A percentile compares a stretch with the other conserved stretches of the same genome.
These are phyloP conservation scores for Paramecium tetraurelia DNA, from an alignment of 73 alveolate genomes.

Conservation along the genomic window DNA sequence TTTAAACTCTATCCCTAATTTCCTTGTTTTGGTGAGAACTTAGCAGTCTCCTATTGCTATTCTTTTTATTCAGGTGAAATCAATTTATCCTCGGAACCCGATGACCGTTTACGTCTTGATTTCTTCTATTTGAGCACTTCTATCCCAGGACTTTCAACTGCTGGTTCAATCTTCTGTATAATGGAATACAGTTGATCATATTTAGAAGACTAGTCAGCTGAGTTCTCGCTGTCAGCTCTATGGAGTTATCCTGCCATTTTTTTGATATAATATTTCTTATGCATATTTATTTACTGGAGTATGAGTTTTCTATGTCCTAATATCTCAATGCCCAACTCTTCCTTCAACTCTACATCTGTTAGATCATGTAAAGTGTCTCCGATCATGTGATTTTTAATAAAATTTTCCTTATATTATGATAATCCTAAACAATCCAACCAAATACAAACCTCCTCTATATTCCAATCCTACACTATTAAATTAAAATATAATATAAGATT, in stretches of 20 bases:
- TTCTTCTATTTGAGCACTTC: background rate
- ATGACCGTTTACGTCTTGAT: background rate
- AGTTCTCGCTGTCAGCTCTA: background rate
- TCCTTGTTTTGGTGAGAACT: background rate
- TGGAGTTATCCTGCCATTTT: background rate
- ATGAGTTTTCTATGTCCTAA: slow-evolving; percentile 54
- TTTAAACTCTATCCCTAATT: background rate
- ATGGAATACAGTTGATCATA: background rate
- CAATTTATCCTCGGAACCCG: background rate
- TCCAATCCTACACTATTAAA: slow-evolving; percentile 34
- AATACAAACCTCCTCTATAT: slow-evolving; percentile 21
- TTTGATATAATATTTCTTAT: slow-evolving; percentile 47
- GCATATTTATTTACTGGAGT: slow-evolving; percentile 26
- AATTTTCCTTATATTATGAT: slow-evolving; percentile 13
- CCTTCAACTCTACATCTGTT: slow-evolving; percentile 42
- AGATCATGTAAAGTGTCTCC: slow-evolving; percentile 45
- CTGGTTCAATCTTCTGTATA: background rate
- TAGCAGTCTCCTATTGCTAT: background rate
- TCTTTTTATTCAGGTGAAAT: background rate
- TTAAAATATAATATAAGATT: background rate
- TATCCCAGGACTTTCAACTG: background rate
- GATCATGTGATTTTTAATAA: slow-evolving; percentile 35
- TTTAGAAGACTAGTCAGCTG: background rate
- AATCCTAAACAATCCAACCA: slow-evolving; percentile 20
- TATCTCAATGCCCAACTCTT: slow-evolving; percentile 12